Percentiles rank a stretch among this genome's conserved stretches.
Conservation (phyloP, 2,329 filamentous ascomycete genomes). For the Penicillium sp. region DNA sequence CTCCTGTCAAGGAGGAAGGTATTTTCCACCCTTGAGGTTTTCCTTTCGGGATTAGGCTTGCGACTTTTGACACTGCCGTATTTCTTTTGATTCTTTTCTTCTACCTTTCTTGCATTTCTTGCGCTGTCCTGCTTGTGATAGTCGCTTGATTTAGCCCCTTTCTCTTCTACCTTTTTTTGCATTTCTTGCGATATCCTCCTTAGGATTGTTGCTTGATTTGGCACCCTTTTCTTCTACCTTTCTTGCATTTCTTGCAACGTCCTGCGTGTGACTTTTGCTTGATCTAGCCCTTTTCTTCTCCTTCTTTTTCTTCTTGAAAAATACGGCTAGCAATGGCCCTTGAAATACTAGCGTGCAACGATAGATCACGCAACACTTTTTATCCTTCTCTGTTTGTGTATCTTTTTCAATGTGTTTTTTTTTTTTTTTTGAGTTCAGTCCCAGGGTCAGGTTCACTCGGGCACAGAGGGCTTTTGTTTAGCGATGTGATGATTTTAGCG, state of each 20-base stretch:
- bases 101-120: slow-evolving; percentile 5
- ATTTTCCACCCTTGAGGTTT: slow-evolving; percentile 14
- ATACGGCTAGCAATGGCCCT: slow-evolving; percentile 18
- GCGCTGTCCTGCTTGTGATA: background rate
- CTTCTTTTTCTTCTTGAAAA: slow-evolving; percentile 4
- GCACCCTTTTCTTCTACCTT: background rate
- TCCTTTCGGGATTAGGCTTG: background rate
- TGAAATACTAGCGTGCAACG: slow-evolving; percentile 16
- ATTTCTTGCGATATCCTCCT: background rate
- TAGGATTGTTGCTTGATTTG: background rate
- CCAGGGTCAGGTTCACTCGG: slow-evolving; percentile 2
- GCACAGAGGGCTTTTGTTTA: slow-evolving; percentile 5
- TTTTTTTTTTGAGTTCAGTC: slow-evolving; percentile 2
- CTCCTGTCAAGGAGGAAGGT: slow-evolving; percentile 36
- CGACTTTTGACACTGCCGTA: background rate
- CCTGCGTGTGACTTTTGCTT: background rate
- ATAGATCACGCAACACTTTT: slow-evolving; percentile 19
- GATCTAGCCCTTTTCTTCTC: too few species aligned
- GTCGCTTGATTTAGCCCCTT: slow-evolving; percentile 1
- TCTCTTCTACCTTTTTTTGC: slow-evolving; percentile 1
- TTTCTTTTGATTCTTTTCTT: background rate
- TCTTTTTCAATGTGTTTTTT: slow-evolving; percentile 5
- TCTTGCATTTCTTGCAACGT: background rate
- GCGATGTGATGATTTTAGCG: slow-evolving; percentile 15
- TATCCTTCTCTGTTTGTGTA: slow-evolving; percentile 7